These are phyloP conservation scores for Schizophyllum amplum DNA, from an alignment of 1,284 basidiomycete species.

Conservation along the genomic window DNA sequence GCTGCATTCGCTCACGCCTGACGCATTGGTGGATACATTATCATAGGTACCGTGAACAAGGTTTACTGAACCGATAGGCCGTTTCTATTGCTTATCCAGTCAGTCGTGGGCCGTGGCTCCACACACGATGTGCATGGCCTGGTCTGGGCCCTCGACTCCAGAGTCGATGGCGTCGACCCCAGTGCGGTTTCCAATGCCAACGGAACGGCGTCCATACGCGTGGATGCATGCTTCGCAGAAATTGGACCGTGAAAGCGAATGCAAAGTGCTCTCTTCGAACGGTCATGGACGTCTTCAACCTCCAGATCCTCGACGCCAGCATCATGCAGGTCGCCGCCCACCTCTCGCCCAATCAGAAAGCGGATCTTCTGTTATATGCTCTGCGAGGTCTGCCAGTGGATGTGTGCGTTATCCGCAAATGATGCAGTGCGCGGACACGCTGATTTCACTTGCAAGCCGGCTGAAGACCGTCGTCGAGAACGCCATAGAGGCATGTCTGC, in stretches of 20 bases:
- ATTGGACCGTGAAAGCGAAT: not conserved
- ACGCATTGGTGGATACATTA: too few species aligned
- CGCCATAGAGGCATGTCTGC: constrained; percentile 61
- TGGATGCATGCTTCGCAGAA: not conserved
- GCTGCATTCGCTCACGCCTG: too few species aligned
- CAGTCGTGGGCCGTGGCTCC: not conserved
- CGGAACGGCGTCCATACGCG: not conserved
- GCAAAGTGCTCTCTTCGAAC: not conserved
- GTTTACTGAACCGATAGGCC: too few species aligned
- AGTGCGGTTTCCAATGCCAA: not conserved
- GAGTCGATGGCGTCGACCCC: not conserved
- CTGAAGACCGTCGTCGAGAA: constrained; percentile 55
- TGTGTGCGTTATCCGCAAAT: constrained; percentile 25
- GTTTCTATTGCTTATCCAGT: not conserved
- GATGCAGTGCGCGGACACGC: constrained; percentile 6
- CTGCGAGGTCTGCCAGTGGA: constrained; percentile 42
- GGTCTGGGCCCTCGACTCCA: not conserved
- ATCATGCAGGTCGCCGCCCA: constrained; percentile 53
- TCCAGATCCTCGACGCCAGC: constrained; percentile 63
- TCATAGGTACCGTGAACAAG: too few species aligned
- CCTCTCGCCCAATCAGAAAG: constrained; percentile 56
- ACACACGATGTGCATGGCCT: not conserved
- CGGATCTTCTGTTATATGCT: constrained; percentile 55
- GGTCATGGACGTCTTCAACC: constrained; percentile 56
- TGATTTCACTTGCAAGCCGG: not conserved